Conservation (phyloP, 1,139 yeast genomes). For the Yamadazyma buinensis region DNA sequence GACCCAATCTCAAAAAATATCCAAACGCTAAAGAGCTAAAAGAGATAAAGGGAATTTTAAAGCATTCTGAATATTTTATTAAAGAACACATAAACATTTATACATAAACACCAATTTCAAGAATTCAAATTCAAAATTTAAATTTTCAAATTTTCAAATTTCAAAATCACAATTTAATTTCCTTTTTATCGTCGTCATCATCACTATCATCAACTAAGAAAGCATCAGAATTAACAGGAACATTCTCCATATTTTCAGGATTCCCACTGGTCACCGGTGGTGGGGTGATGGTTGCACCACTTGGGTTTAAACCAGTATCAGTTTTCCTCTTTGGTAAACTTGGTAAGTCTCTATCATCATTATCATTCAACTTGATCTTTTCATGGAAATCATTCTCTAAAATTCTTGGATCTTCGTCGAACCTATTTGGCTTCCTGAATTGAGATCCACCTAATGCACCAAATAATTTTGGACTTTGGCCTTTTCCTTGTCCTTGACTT, state of each 20-base stretch:
- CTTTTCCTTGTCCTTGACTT: neutral
- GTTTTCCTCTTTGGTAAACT: slow-evolving; percentile 14
- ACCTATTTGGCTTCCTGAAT: slow-evolving; percentile 26
- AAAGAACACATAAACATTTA: too few species aligned
- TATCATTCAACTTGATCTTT: slow-evolving; percentile 49
- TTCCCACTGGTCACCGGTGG: slow-evolving; percentile 1
- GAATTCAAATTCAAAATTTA: too few species aligned
- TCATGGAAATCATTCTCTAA: slow-evolving; percentile 52
- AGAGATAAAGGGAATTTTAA: too few species aligned
- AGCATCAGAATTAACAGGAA: slow-evolving; percentile 66
- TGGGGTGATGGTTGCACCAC: too few species aligned
- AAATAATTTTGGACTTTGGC: slow-evolving; percentile 33
- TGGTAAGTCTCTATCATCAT: slow-evolving; percentile 30
- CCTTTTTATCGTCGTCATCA: slow-evolving; percentile 47
- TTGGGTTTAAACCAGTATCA: neutral
- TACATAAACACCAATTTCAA: too few species aligned
- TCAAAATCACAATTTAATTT: slow-evolving; percentile 5
- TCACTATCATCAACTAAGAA: slow-evolving; percentile 78
- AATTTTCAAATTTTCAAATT: too few species aligned
- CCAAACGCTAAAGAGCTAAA: too few species aligned
- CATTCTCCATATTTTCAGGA: slow-evolving; percentile 41
- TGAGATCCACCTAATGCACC: slow-evolving; percentile 49
- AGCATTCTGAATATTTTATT: too few species aligned
- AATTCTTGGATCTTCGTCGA: slow-evolving; percentile 56
- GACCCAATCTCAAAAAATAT: too few species aligned